A percentile compares a stretch with the other conserved stretches of the same genome.
These are phyloP conservation scores for Diversispora eburnea DNA, from an alignment of 192 early-diverging fungal species.

Conservation along the genomic window DNA sequence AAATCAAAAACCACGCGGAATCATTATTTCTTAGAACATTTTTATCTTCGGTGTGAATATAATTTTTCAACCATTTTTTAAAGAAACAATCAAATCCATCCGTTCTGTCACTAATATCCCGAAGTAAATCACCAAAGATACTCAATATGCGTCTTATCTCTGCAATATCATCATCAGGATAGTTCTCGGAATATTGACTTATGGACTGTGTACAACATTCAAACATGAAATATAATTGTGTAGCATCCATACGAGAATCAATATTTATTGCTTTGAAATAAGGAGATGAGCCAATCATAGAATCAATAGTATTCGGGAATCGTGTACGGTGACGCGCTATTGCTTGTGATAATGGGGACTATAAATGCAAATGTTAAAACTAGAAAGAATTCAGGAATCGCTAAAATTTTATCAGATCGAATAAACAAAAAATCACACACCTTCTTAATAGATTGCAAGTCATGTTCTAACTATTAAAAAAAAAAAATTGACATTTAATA, in stretches of 20 bases:
- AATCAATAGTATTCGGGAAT: neutral
- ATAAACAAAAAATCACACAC: neutral
- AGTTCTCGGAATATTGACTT: neutral
- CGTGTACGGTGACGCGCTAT: neutral
- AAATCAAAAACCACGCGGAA: slow-evolving; percentile 31
- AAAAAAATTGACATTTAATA: neutral
- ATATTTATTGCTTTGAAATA: neutral
- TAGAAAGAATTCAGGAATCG: neutral
- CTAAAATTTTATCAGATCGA: neutral
- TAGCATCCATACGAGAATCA: neutral
- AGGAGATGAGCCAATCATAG: neutral
- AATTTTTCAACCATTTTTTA: slow-evolving; percentile 6
- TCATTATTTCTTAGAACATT: slow-evolving; percentile 1
- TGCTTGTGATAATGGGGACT: slow-evolving; percentile 1
- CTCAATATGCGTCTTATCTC: neutral
- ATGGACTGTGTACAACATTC: neutral
- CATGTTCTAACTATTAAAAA: slow-evolving; percentile 3
- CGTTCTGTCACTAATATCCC: slow-evolving; percentile 22
- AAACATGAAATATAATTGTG: slow-evolving; percentile 4
- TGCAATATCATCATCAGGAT: neutral
- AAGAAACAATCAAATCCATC: slow-evolving; percentile 18
- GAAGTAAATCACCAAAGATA: slow-evolving; percentile 25
- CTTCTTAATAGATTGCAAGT: neutral
- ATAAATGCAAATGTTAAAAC: neutral
- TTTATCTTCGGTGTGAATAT: slow-evolving; percentile 10